Evolutionary conservation across 768 basidiomycete species (phyloP).

Genomic region (Tulasnella sp.): DNA sequence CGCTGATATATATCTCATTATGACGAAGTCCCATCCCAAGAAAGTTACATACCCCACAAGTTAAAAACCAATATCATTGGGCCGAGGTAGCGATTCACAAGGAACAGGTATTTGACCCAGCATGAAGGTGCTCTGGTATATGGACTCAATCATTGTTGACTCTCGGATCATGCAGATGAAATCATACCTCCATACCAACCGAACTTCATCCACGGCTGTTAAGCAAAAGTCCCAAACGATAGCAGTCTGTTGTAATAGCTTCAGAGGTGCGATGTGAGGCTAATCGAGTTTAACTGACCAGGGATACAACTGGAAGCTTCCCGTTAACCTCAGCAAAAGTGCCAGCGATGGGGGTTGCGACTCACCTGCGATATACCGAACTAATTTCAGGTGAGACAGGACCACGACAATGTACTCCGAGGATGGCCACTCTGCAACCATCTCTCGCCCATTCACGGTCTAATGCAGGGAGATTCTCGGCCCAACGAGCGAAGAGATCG

Average conservation of each 20-base stretch:
- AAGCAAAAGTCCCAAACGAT: conserved; percentile 6
- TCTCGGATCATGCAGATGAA: not conserved
- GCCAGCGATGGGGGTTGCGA: not conserved
- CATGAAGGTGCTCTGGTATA: not conserved
- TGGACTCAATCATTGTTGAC: not conserved
- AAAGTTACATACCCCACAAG: not conserved
- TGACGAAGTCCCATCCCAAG: not conserved
- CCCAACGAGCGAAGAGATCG: too few species aligned
- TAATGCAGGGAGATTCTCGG: too few species aligned
- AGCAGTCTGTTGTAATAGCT: not conserved
- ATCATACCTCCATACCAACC: not conserved
- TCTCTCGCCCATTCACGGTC: too few species aligned
- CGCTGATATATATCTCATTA: not conserved
- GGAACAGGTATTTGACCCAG: conserved; percentile 1
- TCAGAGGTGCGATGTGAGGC: too few species aligned
- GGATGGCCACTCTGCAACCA: too few species aligned
- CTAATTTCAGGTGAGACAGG: not conserved
- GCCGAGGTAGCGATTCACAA: conserved; percentile 7
- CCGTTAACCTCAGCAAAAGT: not conserved
- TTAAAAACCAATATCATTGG: not conserved
- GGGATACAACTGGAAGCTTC: not conserved
- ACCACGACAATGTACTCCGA: too few species aligned
- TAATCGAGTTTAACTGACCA: conserved; percentile 1
- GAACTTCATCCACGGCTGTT: not conserved
- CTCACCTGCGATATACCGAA: conserved; percentile 3